Base-by-base conservation (phyloP, 768 basidiomycete species). In the Pulveroboletus ravenelii region DNA sequence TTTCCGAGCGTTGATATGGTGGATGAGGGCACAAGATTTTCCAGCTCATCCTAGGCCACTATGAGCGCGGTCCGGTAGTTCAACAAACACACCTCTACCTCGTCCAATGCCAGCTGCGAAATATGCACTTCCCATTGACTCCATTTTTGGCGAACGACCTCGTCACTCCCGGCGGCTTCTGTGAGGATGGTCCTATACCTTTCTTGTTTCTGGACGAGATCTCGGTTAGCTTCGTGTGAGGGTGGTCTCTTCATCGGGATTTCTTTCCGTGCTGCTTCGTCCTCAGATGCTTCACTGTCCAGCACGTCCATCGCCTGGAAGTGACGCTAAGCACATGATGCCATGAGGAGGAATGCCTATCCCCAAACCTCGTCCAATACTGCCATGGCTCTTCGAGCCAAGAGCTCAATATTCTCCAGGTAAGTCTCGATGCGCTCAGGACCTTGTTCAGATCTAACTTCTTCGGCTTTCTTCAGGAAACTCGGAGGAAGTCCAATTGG, bases 401-500 rank as follows among this genome's bases (percentile, higher is more conserved):
- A 73, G 46, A 77, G 74, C 47, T 84, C 74, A 0, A 93, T 80
- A 59, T 91, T 85, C 45, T 84, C 81, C 34, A 96, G 74, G 30
- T 83, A 80, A 10, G 78, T 74, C 58, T 84, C 81, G 12, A 97
- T 83, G 27, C 80, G 78, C 4, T 77, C 72, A 0, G 84, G 81
- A 0, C 94, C 94, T 56, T 91, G 79, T 47, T 88, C 87, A 0
- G 79, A 68, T 36, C 89, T 78, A 2, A 98, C 81, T 65, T 95
- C 87, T 61, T 89, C 87, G 0, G 91, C 87, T 67, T 90, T 93
- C 46, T 79, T 81, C 44, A 97, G 67, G 20, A 98, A 70, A 55
- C 91, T 91, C 0, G 93, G 88, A 7, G 95, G 95, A 14, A 98
- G 75, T 15, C 93, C 91, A 20, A 91, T 78, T 1, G 89, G 89